Evolutionary conservation across 1,139 yeast species (phyloP).

Genomic region (Suhomyces terraborum): DNA sequence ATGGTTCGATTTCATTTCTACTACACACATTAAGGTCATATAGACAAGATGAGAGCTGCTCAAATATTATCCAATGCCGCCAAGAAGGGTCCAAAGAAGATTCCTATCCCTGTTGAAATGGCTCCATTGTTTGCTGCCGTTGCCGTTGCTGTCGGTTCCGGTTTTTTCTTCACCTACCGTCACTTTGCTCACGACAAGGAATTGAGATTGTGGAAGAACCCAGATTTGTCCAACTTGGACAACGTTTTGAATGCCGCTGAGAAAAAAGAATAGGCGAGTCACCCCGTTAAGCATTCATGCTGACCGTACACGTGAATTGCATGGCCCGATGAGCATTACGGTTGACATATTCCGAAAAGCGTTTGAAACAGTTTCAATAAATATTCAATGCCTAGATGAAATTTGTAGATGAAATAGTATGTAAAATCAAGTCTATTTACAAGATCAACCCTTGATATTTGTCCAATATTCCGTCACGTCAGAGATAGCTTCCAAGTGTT

Average conservation of each 20-base stretch:
- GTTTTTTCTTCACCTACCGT: constrained; percentile 68
- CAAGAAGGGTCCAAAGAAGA: constrained; percentile 31
- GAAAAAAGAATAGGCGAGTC: constrained; percentile 23
- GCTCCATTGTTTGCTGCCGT: constrained; percentile 66
- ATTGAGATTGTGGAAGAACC: constrained; percentile 71
- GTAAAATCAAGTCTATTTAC: constrained; percentile 1
- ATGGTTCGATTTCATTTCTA: constrained; percentile 11
- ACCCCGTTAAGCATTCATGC: constrained; percentile 1
- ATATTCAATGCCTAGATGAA: constrained; percentile 2
- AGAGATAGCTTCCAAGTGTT: constrained; percentile 67
- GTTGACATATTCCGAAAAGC: constrained; percentile 4
- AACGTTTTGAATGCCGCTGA: constrained; percentile 54
- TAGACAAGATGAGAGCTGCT: constrained; percentile 53
- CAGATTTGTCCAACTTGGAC: constrained; percentile 57
- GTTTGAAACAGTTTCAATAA: constrained; percentile 5
- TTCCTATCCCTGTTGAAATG: constrained; percentile 67
- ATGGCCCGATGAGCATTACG: constrained; percentile 7
- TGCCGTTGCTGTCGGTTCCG: constrained; percentile 69
- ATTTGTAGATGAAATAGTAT: background rate
- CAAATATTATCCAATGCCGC: constrained; percentile 55
- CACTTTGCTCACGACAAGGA: constrained; percentile 67
- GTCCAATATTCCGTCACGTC: constrained; percentile 81
- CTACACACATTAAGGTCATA: background rate
- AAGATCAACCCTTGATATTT: constrained; percentile 36
- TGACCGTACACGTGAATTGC: constrained; percentile 2